phyloP scores from a whole-genome alignment of 148 eudicot genomes.

The Persicaria maculosa region DNA sequence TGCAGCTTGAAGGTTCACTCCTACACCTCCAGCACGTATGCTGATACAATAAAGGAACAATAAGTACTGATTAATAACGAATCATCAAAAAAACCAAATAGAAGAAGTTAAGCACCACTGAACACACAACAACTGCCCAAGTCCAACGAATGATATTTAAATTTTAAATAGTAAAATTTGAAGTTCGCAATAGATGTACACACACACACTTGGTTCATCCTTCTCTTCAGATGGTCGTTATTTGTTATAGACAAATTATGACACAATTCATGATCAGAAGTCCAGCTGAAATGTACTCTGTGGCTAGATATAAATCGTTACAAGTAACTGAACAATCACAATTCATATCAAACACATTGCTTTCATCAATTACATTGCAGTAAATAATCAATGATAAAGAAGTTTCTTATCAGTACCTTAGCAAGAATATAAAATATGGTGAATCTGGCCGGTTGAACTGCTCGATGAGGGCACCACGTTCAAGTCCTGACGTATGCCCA shows the following conservation, averaged over 20 bases:
- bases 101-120: neutral
- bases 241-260: neutral
- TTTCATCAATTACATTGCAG: neutral
- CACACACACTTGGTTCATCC: neutral
- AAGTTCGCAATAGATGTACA: neutral
- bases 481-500: constrained; percentile 96
- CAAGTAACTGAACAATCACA: neutral
- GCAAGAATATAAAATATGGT: constrained; percentile 90
- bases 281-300: neutral
- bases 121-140: neutral
- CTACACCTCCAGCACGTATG: constrained; percentile 99
- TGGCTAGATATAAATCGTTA: neutral
- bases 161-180: no score
- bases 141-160: neutral
- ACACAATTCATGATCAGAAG: neutral
- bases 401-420: constrained; percentile 52
- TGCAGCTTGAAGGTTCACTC: constrained; percentile 99
- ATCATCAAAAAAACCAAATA: neutral
- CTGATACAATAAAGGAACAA: constrained; percentile 28
- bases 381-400: neutral
- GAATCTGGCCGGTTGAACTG: constrained; percentile 72
- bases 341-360: neutral
- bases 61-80: neutral
- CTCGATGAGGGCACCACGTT: constrained; percentile 92
- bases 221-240: neutral